These are phyloP conservation scores for Termitomyces sp. DNA, from an alignment of 768 basidiomycete species.

Conservation along the genomic window DNA sequence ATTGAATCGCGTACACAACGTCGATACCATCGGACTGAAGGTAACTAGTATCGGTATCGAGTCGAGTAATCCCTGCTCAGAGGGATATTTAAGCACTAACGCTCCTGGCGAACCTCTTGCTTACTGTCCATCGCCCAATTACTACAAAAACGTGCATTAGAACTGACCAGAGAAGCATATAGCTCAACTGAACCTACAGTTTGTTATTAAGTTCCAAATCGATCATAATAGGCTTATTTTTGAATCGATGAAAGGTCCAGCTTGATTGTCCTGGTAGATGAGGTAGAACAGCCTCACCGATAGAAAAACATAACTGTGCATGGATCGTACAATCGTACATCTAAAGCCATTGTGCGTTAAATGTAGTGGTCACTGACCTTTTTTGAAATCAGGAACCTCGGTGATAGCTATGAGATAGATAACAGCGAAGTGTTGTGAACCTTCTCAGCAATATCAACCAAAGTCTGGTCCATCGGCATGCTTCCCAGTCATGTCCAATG, in stretches of 20 bases:
- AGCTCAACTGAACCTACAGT: slow-evolving; percentile 55
- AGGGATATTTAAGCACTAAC: neutral
- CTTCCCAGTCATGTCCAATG: slow-evolving; percentile 96
- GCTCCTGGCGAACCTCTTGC: slow-evolving; percentile 66
- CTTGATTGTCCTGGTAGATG: no score
- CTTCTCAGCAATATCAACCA: slow-evolving; percentile 88
- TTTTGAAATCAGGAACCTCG: slow-evolving; percentile 96
- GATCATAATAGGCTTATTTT: slow-evolving; percentile 99
- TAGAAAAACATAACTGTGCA: slow-evolving; percentile 99
- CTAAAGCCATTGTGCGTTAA: slow-evolving; percentile 29
- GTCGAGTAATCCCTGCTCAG: neutral
- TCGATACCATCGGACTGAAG: no score
- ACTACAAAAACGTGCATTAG: slow-evolving; percentile 18
- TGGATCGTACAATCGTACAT: slow-evolving; percentile 98
- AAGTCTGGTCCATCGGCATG: slow-evolving; percentile 99
- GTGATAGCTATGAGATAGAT: slow-evolving; percentile 95
- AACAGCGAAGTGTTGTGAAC: slow-evolving; percentile 98
- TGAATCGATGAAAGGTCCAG: no score
- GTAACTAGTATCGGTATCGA: slow-evolving; percentile 1
- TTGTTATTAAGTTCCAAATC: slow-evolving; percentile 99
- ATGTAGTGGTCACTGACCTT: slow-evolving; percentile 51
- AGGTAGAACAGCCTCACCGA: no score
- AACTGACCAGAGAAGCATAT: neutral
- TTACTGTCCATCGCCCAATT: no score
- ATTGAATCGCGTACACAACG: neutral